These are phyloP conservation scores for Citrus medica DNA, from an alignment of 345 rosid species.

Conservation along the genomic window DNA sequence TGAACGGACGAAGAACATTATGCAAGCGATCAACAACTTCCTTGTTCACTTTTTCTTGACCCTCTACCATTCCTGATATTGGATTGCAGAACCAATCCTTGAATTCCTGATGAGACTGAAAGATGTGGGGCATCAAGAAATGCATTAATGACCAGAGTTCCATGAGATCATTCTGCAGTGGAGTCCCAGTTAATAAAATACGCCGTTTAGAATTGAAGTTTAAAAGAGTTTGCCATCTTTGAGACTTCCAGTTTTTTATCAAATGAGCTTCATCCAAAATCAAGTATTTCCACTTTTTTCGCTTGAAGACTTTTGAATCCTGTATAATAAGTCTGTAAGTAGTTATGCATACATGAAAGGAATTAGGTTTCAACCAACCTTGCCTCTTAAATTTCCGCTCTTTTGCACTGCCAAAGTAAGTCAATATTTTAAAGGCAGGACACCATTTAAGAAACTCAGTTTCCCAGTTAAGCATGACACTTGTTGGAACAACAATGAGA, in stretches of 20 bases:
- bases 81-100: conserved; percentile 99
- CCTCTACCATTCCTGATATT: conserved; percentile 99
- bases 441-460: conserved; percentile 99
- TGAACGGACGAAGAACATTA: conserved; percentile 98
- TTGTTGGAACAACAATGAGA: conserved; percentile 98
- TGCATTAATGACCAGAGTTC: conserved; percentile 99
- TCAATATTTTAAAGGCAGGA: conserved; percentile 98
- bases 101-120: conserved; percentile 99
- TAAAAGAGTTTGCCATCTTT: conserved; percentile 98
- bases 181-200: conserved; percentile 94
- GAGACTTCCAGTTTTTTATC: conserved; percentile 99
- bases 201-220: conserved; percentile 98
- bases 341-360: conserved; percentile 94
- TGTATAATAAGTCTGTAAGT: conserved; percentile 97
- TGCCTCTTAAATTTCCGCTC: conserved; percentile 97
- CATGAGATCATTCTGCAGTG: conserved; percentile 99
- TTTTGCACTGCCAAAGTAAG: conserved; percentile 98
- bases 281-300: conserved; percentile 99
- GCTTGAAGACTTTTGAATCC: conserved; percentile 94
- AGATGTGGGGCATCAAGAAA: conserved; percentile 98
- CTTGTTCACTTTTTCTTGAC: conserved; percentile 94
- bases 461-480: conserved; percentile 99
- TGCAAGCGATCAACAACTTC: conserved; percentile 98
- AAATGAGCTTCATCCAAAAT: conserved; percentile 99
- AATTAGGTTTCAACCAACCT: conserved; percentile 98